Base-by-base conservation (phyloP, 805 yeast species). In the Candida rishiriensis region DNA sequence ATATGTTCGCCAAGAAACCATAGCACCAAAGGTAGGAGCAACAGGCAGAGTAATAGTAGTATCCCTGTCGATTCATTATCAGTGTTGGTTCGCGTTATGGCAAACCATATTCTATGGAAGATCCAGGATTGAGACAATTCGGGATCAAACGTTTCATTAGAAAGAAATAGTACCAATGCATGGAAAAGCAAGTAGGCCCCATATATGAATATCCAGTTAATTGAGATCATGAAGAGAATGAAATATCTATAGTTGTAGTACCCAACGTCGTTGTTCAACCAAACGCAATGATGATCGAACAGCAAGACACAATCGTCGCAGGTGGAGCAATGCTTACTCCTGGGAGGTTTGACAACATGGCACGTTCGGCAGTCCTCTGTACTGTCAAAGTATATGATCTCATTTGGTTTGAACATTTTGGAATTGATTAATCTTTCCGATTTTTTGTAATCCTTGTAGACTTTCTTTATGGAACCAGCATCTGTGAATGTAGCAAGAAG, bases 321-420 rank as follows among this genome's bases (percentile, higher is more conserved):
- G 3, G 69, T 69, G 1, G 81, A 69, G 56, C 96, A 88, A 61
- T 88, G 96, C 49, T 85, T 81, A 7, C 88, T 70, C 44, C 95
- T 66, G 1, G 95, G 88, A 12, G 86, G 79, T 49, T 90, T 69
- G 80, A 86, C 79, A 35, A 75, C 65, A 10, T 74, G 60, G 55
- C 96, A 88, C 1, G 83, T 75, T 11, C 57, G 21, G 52, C 79
- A 74, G 14, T 44, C 14, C 3, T 30, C 39, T 21, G 56, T 61
- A 29, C 56, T 57, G 16, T 56, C 49, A 43, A 66, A 71, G 55
- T 66, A 78, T 30, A 76, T 71, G 36, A 77, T 49, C 14, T 66
- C 64, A 54, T 78, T 72, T 43, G 62, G 59, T 3, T 61, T 60
- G 47, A 67, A 72, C 12, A 16, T 18, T 15, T 15, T 18, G 33